These are phyloP conservation scores for Debaryomyces maramus DNA, from an alignment of 805 yeast species.

Conservation along the genomic window DNA sequence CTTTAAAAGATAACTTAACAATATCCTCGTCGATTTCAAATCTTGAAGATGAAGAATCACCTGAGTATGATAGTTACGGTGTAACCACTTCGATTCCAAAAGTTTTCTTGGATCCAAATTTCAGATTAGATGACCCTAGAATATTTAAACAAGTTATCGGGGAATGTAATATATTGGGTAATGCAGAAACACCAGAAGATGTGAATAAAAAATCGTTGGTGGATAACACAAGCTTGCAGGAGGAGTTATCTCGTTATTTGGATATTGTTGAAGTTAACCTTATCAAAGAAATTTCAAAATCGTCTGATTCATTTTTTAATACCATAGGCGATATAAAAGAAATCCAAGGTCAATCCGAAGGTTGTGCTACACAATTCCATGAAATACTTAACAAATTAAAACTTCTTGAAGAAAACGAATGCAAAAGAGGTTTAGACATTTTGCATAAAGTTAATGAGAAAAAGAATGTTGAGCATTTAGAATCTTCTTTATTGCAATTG, in stretches of 20 bases:
- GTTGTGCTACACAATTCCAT: slow-evolving; percentile 49
- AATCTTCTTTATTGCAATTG: slow-evolving; percentile 59
- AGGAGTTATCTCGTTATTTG: slow-evolving; percentile 74
- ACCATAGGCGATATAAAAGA: slow-evolving; percentile 77
- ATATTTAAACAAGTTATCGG: slow-evolving; percentile 74
- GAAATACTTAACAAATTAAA: slow-evolving; percentile 47
- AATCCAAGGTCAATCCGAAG: slow-evolving; percentile 55
- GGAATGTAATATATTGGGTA: slow-evolving; percentile 45
- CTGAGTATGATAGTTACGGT: background rate
- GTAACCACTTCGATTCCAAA: slow-evolving; percentile 51
- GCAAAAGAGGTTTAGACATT: slow-evolving; percentile 50
- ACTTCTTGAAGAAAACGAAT: slow-evolving; percentile 48
- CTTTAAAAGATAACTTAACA: slow-evolving; percentile 6
- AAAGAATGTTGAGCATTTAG: slow-evolving; percentile 61
- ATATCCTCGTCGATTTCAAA: slow-evolving; percentile 10
- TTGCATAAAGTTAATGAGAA: slow-evolving; percentile 51
- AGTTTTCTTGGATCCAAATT: slow-evolving; percentile 64
- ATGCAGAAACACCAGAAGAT: slow-evolving; percentile 20
- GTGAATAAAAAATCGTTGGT: slow-evolving; percentile 33
- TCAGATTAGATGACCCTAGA: slow-evolving; percentile 86
- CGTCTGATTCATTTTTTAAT: slow-evolving; percentile 81
- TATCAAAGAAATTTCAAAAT: slow-evolving; percentile 77
- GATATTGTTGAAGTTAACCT: slow-evolving; percentile 83
- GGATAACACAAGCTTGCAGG: slow-evolving; percentile 63
- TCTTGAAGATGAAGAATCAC: background rate